phyloP scores from a whole-genome alignment of 306 rosid genomes.

The Gleditsia sinensis region DNA sequence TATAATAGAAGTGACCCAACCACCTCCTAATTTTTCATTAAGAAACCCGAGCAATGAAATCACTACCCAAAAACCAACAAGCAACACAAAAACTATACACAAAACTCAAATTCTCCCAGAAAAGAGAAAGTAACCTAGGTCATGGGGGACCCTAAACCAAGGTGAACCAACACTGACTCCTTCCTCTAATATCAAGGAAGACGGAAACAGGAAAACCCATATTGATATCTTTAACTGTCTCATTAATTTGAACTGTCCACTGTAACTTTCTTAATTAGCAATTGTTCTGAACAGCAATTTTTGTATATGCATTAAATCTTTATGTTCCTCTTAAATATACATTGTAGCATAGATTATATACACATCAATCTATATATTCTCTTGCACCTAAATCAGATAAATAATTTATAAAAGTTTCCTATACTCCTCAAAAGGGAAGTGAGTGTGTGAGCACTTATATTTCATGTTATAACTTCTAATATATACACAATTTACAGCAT shows the following conservation, averaged over 20 bases:
- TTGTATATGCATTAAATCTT: background rate
- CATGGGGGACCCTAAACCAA: no score
- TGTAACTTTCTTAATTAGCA: background rate
- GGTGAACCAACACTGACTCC: no score
- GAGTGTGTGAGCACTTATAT: no score
- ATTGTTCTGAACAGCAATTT: background rate
- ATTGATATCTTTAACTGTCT: background rate
- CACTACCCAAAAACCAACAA: no score
- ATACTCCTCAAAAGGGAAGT: background rate
- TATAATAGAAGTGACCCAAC: background rate
- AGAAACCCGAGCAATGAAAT: background rate
- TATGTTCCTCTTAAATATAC: background rate
- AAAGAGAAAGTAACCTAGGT: no score
- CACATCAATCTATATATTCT: background rate
- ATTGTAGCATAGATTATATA: background rate
- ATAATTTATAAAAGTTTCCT: background rate
- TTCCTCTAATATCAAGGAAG: no score
- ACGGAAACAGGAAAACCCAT: no score
- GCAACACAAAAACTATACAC: no score
- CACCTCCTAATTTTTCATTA: background rate
- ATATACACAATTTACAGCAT: background rate
- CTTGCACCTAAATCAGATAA: background rate
- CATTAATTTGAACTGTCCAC: background rate
- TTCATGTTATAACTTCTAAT: no score
- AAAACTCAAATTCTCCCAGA: no score